Evolutionary conservation across 129 eudicot genomes (phyloP), one percentile per base, ranked within the genome.

Genomic region (Silybum marianum): DNA sequence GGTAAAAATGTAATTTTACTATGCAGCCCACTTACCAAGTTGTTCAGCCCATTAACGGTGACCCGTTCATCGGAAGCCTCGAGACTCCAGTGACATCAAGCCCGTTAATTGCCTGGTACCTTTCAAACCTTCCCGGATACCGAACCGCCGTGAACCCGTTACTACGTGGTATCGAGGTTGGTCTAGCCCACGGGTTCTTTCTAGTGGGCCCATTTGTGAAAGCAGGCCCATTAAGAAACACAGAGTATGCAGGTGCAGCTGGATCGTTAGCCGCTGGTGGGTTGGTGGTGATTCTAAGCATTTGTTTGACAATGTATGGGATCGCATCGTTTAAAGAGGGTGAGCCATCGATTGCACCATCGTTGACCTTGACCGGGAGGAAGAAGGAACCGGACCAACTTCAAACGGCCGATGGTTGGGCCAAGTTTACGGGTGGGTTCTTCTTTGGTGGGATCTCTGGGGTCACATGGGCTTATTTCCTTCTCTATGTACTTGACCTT

Each of bases 71-170:
- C 22, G 98, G 98, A 77, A 91, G 99, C 65, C 97, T 96, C 14
- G 99, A 93, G 86, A 96, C 99, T 10, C 98, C 98, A 2, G 97
- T 96, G 75, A 96, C 99, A 81, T 93, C 98, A 16, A 96, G 99
- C 89, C 99, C 99, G 34, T 60, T 96, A 78, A 83, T 96, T 9
- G 99, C 99, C 0, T 96, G 99, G 99, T 96, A 91, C 90, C 97
- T 95, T 25, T 95, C 99, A 54, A 95, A 95, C 91, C 93, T 96
- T 72, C 99, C 98, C 3, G 98, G 93, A 70, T 96, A 96, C 92
- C 83, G 99, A 38, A 93, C 99, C 1, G 98, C 99, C 0, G 98
- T 96, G 24, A 93, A 72, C 92, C 99, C 99, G 60, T 88, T 96
- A 38, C 96, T 96, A 71, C 87, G 99, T 32, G 99, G 98, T 14